Percentiles rank a stretch among this genome's conserved stretches.
These are phyloP conservation scores for Pseudophaeomoniella oleicola DNA, from an alignment of 2,329 filamentous ascomycete species.

Conservation along the genomic window DNA sequence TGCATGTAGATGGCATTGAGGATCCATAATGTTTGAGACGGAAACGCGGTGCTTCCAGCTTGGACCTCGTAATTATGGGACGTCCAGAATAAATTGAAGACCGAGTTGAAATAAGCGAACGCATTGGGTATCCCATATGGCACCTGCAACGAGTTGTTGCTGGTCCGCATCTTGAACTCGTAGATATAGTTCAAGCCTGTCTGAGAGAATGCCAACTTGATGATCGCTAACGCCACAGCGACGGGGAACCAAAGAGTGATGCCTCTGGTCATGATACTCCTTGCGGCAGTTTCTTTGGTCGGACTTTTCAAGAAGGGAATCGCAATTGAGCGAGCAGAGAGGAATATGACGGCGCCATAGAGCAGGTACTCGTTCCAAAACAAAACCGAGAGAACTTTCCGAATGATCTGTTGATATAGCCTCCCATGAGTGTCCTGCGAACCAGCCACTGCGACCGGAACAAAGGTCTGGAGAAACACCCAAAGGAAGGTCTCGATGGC, in stretches of 20 bases:
- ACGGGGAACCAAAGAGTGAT: conserved; percentile 28
- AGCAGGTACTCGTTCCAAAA: conserved; percentile 29
- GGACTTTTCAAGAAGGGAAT: conserved; percentile 26
- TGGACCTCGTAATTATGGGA: conserved; percentile 22
- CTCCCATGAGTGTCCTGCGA: conserved; percentile 19
- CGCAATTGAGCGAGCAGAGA: conserved; percentile 27
- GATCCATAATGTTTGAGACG: conserved; percentile 31
- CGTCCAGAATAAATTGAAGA: conserved; percentile 33
- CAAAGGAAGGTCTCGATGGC: conserved; percentile 29
- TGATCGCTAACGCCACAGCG: conserved; percentile 24
- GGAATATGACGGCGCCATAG: conserved; percentile 30
- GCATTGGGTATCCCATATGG: conserved; percentile 21
- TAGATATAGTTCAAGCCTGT: conserved; percentile 19
- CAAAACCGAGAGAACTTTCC: conserved; percentile 29
- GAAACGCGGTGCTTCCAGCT: conserved; percentile 27
- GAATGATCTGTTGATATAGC: conserved; percentile 24
- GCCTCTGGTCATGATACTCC: conserved; percentile 25
- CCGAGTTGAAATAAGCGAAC: conserved; percentile 28
- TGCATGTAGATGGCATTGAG: conserved; percentile 30
- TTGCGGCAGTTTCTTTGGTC: conserved; percentile 19
- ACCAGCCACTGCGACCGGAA: conserved; percentile 23
- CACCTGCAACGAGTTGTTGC: conserved; percentile 21
- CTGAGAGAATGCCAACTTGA: conserved; percentile 20
- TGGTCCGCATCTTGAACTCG: conserved; percentile 20
- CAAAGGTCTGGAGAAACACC: conserved; percentile 29